Evolutionary conservation across 768 basidiomycete species (phyloP).

Genomic region (Chalciporus piperatus): DNA sequence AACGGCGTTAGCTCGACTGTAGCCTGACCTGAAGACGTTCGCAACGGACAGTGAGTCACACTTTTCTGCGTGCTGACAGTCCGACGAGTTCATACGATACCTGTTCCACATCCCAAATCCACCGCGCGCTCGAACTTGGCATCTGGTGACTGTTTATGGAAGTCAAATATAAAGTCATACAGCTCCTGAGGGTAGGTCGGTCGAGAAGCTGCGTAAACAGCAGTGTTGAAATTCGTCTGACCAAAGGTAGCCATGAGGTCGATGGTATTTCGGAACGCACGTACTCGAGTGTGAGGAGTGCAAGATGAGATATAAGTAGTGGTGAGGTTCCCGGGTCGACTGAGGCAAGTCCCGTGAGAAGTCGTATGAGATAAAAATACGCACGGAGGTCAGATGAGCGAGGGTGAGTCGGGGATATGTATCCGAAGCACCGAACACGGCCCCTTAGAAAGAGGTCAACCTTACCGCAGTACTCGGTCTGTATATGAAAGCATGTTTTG

Average conservation of each 20-base stretch:
- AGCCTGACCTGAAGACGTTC: constrained; percentile 55
- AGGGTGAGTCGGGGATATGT: not conserved
- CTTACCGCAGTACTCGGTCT: no score
- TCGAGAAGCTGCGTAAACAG: constrained; percentile 59
- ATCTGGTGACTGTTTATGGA: constrained; percentile 38
- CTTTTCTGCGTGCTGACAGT: no score
- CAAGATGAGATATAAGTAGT: not conserved
- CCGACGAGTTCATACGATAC: constrained; percentile 30
- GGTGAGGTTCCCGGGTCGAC: not conserved
- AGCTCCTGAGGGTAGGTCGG: constrained; percentile 68
- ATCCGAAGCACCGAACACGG: not conserved
- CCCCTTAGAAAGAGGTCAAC: no score
- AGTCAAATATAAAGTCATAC: constrained; percentile 60
- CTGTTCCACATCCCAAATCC: constrained; percentile 81
- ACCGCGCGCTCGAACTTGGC: constrained; percentile 55
- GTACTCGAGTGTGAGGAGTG: not conserved
- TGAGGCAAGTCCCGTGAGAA: not conserved
- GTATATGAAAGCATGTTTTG: not conserved
- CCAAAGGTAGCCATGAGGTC: constrained; percentile 68
- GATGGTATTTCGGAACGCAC: no score
- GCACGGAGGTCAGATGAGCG: not conserved
- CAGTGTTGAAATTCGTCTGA: constrained; percentile 62
- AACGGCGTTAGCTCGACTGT: constrained; percentile 59
- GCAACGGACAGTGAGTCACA: no score
- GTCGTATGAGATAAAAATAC: not conserved